Percentiles rank a stretch among this genome's conserved stretches.
Evolutionary conservation across 495 filamentous ascomycete genomes (phyloP).

Genomic region (Aspergillus avenaceus): DNA sequence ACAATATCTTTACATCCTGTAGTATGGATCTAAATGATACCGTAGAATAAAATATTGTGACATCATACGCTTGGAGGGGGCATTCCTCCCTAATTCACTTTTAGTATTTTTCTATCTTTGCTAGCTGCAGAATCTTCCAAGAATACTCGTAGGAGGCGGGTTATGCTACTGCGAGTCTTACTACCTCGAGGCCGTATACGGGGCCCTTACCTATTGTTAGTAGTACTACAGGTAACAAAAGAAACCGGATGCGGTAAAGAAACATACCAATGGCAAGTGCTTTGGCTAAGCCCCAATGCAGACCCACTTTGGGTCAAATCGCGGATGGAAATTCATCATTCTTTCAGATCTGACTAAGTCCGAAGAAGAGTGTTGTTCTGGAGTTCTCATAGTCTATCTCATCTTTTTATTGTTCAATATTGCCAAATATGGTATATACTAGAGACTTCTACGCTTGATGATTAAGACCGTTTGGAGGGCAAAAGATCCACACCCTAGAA

Average conservation of each 20-base stretch:
- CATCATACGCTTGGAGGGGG: not conserved
- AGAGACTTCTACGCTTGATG: too few relatives aligned
- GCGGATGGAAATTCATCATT: not conserved
- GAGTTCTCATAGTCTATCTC: too few relatives aligned
- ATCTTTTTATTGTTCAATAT: too few relatives aligned
- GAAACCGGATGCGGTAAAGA: not conserved
- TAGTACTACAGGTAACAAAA: not conserved
- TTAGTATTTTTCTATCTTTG: not conserved
- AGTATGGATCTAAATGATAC: not conserved
- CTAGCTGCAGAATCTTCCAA: not conserved
- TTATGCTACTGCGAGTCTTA: too few relatives aligned
- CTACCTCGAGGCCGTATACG: too few relatives aligned
- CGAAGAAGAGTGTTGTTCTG: too few relatives aligned
- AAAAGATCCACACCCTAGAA: too few relatives aligned
- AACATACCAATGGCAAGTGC: not conserved
- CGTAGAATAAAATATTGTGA: not conserved
- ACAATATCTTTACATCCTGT: not conserved
- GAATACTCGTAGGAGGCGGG: too few relatives aligned
- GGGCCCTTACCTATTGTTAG: too few relatives aligned
- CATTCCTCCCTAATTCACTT: too few relatives aligned
- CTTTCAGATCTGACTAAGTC: not conserved
- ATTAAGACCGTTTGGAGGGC: too few relatives aligned
- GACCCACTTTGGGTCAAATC: slow-evolving; percentile 15
- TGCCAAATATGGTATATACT: too few relatives aligned
- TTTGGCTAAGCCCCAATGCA: slow-evolving; percentile 16